phyloP scores from a whole-genome alignment of 306 rosid species.

The Glycine soja region DNA sequence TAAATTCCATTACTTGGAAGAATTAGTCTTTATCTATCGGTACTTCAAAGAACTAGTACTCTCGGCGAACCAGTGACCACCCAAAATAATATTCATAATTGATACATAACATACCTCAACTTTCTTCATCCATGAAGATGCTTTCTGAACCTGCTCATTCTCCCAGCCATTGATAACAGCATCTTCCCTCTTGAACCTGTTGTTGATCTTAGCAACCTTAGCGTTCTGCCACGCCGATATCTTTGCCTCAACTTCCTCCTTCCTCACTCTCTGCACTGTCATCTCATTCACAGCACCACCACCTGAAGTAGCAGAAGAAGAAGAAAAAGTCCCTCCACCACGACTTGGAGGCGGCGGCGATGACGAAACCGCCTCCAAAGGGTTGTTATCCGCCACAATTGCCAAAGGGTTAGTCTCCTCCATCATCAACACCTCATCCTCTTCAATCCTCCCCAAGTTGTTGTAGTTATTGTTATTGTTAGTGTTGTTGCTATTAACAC shows the following conservation, averaged over 20 bases:
- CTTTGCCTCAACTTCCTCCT: slow-evolving; percentile 80
- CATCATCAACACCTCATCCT: slow-evolving; percentile 59
- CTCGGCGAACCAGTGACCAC: too few species aligned
- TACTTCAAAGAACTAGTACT: too few species aligned
- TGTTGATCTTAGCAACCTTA: slow-evolving; percentile 78
- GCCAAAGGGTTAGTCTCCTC: slow-evolving; percentile 85
- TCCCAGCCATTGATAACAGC: slow-evolving; percentile 82
- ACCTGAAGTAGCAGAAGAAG: background rate
- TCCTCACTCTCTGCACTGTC: slow-evolving; percentile 74
- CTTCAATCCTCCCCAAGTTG: slow-evolving; percentile 67
- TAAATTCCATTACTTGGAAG: background rate
- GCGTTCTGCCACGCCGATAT: slow-evolving; percentile 88
- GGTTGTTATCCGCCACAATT: slow-evolving; percentile 72
- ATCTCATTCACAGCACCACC: slow-evolving; percentile 39
- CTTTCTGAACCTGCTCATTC: slow-evolving; percentile 77
- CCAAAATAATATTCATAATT: background rate
- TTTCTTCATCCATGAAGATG: slow-evolving; percentile 85
- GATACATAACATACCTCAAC: slow-evolving; percentile 65
- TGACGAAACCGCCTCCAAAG: slow-evolving; percentile 41
- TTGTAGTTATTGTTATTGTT: background rate
- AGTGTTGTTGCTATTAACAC: background rate
- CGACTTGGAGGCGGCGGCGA: slow-evolving; percentile 48
- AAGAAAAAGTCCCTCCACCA: background rate
- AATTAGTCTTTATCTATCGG: too few species aligned
- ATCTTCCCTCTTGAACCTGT: slow-evolving; percentile 88